These are phyloP conservation scores for Argentina anserina DNA, from an alignment of 306 rosid genomes.

Conservation along the genomic window DNA sequence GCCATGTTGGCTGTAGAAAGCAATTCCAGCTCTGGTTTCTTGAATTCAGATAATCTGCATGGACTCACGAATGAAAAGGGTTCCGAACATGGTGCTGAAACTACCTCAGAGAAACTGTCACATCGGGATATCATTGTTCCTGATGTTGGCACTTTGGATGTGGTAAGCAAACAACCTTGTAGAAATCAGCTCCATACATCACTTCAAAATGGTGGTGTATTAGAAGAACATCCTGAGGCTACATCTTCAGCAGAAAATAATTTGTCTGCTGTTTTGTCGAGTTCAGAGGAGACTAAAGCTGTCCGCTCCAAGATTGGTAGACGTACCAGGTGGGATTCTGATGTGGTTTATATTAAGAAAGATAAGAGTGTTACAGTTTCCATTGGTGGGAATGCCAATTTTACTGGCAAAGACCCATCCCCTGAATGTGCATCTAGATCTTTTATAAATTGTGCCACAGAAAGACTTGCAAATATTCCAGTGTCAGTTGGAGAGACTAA, in stretches of 20 bases:
- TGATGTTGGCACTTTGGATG: slow-evolving; percentile 32
- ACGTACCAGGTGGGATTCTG: slow-evolving; percentile 33
- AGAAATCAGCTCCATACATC: slow-evolving; percentile 25
- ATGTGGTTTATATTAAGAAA: slow-evolving; percentile 24
- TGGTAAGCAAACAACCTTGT: slow-evolving; percentile 22
- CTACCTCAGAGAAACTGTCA: slow-evolving; percentile 24
- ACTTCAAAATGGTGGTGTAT: slow-evolving; percentile 26
- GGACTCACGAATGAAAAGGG: slow-evolving; percentile 24
- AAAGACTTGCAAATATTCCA: slow-evolving; percentile 28
- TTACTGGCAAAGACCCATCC: slow-evolving; percentile 29
- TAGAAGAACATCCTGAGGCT: slow-evolving; percentile 34
- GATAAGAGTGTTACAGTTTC: slow-evolving; percentile 34
- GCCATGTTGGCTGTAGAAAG: slow-evolving; percentile 29
- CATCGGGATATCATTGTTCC: slow-evolving; percentile 29
- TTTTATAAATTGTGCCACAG: slow-evolving; percentile 35
- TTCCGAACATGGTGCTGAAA: slow-evolving; percentile 24
- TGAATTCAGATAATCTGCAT: slow-evolving; percentile 29
- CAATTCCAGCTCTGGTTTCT: slow-evolving; percentile 27
- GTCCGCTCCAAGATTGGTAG: slow-evolving; percentile 29
- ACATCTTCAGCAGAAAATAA: slow-evolving; percentile 26
- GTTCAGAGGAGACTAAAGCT: slow-evolving; percentile 33
- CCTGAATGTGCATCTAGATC: slow-evolving; percentile 27
- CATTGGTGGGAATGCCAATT: slow-evolving; percentile 20
- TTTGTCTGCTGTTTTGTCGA: slow-evolving; percentile 27
- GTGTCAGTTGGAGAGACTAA: slow-evolving; percentile 32